Evolutionary conservation across 2,329 filamentous ascomycete species (phyloP).

Genomic region (Orbilia quercus): DNA sequence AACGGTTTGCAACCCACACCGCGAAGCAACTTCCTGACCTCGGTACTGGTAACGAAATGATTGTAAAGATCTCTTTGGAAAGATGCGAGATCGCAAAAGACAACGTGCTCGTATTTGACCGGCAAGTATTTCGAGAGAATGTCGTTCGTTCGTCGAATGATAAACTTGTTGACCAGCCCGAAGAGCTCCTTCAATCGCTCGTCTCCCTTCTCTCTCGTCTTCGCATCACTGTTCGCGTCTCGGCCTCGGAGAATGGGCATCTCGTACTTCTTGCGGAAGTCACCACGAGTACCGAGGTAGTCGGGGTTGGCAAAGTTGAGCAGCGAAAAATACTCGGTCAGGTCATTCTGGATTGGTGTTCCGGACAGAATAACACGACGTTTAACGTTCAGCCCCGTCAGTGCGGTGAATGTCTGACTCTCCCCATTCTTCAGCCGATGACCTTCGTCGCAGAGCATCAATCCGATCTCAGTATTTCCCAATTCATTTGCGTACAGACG

Average conservation of each 20-base stretch:
- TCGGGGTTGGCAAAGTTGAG: slow-evolving; percentile 97
- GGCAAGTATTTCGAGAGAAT: slow-evolving; percentile 97
- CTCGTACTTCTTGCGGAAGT: slow-evolving; percentile 95
- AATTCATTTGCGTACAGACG: slow-evolving; percentile 90
- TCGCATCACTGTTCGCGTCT: slow-evolving; percentile 87
- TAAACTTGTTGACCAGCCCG: slow-evolving; percentile 92
- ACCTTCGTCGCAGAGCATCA: slow-evolving; percentile 95
- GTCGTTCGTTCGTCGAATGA: slow-evolving; percentile 97
- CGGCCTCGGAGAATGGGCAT: slow-evolving; percentile 90
- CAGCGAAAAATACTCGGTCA: slow-evolving; percentile 97
- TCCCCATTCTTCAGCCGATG: slow-evolving; percentile 97
- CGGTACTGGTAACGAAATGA: slow-evolving; percentile 94
- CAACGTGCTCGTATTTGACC: slow-evolving; percentile 98
- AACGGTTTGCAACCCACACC: slow-evolving; percentile 96
- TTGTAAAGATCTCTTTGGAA: slow-evolving; percentile 96
- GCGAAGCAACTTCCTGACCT: slow-evolving; percentile 88
- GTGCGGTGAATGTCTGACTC: slow-evolving; percentile 89
- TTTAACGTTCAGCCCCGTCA: slow-evolving; percentile 90
- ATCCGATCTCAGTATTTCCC: slow-evolving; percentile 86
- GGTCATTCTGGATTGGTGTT: slow-evolving; percentile 96
- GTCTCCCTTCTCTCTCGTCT: slow-evolving; percentile 83
- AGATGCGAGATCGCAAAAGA: slow-evolving; percentile 93
- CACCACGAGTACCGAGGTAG: slow-evolving; percentile 84
- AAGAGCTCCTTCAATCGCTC: slow-evolving; percentile 84
- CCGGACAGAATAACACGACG: slow-evolving; percentile 94